phyloP scores from a whole-genome alignment of 169 alveolate species.

The Eimeria acervulina region DNA sequence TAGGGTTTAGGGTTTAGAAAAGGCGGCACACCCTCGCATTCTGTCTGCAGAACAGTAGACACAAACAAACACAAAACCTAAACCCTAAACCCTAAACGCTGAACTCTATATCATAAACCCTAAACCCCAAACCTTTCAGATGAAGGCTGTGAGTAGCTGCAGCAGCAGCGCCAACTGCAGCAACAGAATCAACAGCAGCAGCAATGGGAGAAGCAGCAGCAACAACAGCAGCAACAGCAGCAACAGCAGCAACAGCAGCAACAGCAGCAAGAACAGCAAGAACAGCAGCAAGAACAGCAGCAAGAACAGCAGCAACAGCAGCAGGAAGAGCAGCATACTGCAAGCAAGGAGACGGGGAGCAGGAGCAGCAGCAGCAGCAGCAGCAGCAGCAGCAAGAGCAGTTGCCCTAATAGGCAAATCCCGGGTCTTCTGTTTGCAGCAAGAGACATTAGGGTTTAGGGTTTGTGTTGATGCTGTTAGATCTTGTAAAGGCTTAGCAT shows the following conservation, averaged over 20 bases:
- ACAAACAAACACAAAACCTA: neutral
- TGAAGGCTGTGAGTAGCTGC: neutral
- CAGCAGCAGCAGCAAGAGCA: slow-evolving; percentile 12
- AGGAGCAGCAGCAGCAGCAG: slow-evolving; percentile 2
- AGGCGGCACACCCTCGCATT: slow-evolving; percentile 6
- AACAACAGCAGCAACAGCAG: neutral
- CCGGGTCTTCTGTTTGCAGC: neutral
- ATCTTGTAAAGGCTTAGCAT: too few relatives aligned
- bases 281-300: neutral
- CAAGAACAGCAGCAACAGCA: too few relatives aligned
- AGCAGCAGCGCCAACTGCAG: neutral
- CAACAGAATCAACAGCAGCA: too few relatives aligned
- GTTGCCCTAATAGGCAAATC: neutral
- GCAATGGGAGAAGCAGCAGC: neutral
- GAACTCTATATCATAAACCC: too few relatives aligned
- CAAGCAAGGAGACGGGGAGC: neutral
- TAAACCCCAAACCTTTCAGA: neutral
- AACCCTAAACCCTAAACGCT: neutral
- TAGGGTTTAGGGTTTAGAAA: neutral
- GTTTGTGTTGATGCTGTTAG: too few relatives aligned
- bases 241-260: neutral
- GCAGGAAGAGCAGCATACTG: too few relatives aligned
- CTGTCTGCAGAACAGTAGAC: neutral
- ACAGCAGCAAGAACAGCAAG: slow-evolving; percentile 22
- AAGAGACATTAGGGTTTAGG: slow-evolving; percentile 1